Conservation (phyloP, 2,329 filamentous ascomycete species). For the Colletotrichum sp. region DNA sequence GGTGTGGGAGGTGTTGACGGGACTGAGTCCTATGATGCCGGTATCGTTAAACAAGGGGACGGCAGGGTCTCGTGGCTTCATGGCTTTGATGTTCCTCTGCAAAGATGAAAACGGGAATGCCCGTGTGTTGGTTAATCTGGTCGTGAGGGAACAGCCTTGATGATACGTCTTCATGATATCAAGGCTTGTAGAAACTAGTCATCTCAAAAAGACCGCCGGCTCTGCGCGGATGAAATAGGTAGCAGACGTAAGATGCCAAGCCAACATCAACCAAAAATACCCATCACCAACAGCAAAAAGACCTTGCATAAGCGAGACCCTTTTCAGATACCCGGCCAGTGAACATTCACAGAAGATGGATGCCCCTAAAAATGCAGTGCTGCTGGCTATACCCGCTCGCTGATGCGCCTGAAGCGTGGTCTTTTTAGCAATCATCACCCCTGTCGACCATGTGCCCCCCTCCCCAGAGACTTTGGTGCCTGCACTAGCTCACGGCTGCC, state of each 20-base stretch:
- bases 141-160: neutral
- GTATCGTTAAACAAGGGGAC: rapidly evolving
- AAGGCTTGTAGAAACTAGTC: neutral
- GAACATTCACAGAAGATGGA: neutral
- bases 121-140: rapidly evolving
- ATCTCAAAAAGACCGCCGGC: neutral
- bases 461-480: neutral
- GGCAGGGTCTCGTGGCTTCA: neutral
- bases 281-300: neutral
- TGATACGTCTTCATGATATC: neutral
- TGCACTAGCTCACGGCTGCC: neutral
- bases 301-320: neutral
- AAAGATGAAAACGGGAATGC: neutral
- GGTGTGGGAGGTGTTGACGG: neutral
- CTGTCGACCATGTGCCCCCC: neutral
- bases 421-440: neutral
- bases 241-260: neutral
- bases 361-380: neutral
- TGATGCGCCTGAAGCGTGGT: neutral
- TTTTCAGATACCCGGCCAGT: neutral
- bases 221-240: neutral
- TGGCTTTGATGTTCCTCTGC: neutral
- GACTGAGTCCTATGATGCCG: rapidly evolving
- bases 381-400: neutral
- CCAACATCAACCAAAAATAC: neutral